Conservation (phyloP, 495 filamentous ascomycete species). For the Neurospora sp. region DNA sequence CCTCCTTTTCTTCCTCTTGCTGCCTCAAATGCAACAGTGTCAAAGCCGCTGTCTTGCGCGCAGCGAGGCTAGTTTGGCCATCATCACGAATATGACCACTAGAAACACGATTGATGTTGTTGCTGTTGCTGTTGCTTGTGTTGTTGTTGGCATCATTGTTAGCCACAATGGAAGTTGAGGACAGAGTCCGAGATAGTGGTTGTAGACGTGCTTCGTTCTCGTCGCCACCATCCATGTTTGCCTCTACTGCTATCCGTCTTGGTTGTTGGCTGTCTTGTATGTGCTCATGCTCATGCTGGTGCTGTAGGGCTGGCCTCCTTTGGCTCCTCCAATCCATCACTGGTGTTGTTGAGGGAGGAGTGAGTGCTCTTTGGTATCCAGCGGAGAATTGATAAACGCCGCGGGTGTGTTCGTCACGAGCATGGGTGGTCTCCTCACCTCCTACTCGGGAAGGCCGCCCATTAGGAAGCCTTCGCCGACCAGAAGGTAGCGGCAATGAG, state of each 20-base stretch:
- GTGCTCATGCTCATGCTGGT: background rate
- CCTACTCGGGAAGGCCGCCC: background rate
- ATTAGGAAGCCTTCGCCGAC: background rate
- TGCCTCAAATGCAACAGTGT: background rate
- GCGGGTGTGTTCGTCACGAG: background rate
- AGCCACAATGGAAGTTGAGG: background rate
- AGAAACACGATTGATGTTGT: background rate
- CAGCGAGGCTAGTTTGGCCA: background rate
- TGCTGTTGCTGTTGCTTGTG: background rate
- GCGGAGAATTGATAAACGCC: background rate
- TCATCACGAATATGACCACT: background rate
- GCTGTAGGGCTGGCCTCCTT: background rate
- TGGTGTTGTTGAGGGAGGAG: background rate
- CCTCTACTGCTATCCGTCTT: background rate
- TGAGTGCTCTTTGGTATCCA: background rate
- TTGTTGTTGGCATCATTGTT: background rate
- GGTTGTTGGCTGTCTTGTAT: background rate
- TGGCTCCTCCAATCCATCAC: background rate
- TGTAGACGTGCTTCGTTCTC: background rate
- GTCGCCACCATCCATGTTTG: background rate
- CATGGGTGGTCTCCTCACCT: background rate
- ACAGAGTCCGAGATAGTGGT: background rate
- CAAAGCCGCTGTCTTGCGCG: background rate
- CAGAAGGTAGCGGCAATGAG: background rate
- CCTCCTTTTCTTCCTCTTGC: background rate